Evolutionary conservation across 495 filamentous ascomycete genomes (phyloP).

Genomic region (Xanthoparmelia taractica): DNA sequence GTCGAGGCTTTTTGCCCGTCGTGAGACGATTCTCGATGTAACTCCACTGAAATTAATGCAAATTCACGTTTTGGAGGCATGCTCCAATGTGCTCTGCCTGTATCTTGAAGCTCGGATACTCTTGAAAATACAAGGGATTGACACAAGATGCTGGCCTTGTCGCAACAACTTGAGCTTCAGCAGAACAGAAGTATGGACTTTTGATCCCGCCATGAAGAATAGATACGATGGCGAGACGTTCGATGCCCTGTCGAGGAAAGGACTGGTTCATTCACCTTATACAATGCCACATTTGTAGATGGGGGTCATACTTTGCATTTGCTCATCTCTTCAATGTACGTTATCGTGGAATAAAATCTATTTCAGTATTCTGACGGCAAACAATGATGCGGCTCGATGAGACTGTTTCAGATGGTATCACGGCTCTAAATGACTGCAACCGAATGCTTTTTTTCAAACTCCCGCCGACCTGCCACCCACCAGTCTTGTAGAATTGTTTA

Average conservation of each 20-base stretch:
- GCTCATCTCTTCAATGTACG: no score
- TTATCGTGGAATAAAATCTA: not conserved
- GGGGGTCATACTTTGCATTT: not conserved
- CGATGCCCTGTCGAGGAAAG: no score
- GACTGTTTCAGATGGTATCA: constrained; percentile 12
- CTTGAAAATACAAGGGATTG: not conserved
- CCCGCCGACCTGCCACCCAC: not conserved
- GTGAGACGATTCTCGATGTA: not conserved
- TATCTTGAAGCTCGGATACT: not conserved
- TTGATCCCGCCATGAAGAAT: no score
- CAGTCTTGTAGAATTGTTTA: not conserved
- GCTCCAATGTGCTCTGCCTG: not conserved
- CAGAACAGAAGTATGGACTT: no score
- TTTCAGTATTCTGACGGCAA: not conserved
- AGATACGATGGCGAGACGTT: no score
- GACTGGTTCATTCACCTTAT: no score
- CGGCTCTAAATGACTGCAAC: constrained; percentile 11
- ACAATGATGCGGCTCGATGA: not conserved
- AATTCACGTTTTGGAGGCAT: not conserved
- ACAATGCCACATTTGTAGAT: no score
- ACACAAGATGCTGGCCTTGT: no score
- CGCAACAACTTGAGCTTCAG: no score
- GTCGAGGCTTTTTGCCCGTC: not conserved
- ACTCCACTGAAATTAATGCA: not conserved
- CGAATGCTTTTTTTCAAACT: not conserved